phyloP scores from a whole-genome alignment of 768 basidiomycete species.

The Erythrobasidium yunnanense region DNA sequence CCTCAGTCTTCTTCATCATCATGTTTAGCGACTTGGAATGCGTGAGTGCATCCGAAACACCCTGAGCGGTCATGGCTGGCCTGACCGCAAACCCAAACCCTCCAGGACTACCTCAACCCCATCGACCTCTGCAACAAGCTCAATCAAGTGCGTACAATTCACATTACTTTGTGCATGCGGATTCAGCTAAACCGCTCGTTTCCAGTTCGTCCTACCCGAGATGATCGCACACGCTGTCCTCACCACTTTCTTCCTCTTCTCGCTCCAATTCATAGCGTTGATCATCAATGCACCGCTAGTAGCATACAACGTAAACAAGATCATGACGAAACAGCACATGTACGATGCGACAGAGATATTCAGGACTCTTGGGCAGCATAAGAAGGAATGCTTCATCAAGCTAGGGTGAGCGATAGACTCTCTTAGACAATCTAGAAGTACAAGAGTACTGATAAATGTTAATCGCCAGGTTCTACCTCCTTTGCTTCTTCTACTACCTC shows the following conservation, averaged over 20 bases:
- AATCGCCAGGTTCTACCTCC: constrained; percentile 26
- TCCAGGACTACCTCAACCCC: constrained; percentile 82
- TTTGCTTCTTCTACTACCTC: constrained; percentile 40
- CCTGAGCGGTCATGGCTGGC: background rate
- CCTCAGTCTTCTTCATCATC: constrained; percentile 99
- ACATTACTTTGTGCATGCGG: background rate
- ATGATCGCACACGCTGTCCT: constrained; percentile 89
- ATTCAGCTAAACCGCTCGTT: background rate
- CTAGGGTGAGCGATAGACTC: constrained; percentile 50
- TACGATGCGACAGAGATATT: constrained; percentile 99
- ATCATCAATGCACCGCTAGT: constrained; percentile 77
- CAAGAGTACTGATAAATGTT: constrained; percentile 1
- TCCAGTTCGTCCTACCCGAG: constrained; percentile 91
- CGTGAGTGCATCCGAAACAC: constrained; percentile 30
- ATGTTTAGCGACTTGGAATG: constrained; percentile 99
- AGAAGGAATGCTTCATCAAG: constrained; percentile 92
- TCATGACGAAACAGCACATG: constrained; percentile 62
- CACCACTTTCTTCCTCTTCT: constrained; percentile 76
- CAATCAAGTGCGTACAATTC: constrained; percentile 60
- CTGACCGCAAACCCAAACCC: background rate
- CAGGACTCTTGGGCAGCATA: constrained; percentile 80
- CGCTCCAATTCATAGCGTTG: constrained; percentile 91
- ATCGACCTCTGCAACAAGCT: constrained; percentile 99
- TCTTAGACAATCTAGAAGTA: constrained; percentile 35
- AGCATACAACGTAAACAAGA: constrained; percentile 89